Conservation (phyloP, 371 early-diverging fungal genomes). For the Saksenaea vasiformis region DNA sequence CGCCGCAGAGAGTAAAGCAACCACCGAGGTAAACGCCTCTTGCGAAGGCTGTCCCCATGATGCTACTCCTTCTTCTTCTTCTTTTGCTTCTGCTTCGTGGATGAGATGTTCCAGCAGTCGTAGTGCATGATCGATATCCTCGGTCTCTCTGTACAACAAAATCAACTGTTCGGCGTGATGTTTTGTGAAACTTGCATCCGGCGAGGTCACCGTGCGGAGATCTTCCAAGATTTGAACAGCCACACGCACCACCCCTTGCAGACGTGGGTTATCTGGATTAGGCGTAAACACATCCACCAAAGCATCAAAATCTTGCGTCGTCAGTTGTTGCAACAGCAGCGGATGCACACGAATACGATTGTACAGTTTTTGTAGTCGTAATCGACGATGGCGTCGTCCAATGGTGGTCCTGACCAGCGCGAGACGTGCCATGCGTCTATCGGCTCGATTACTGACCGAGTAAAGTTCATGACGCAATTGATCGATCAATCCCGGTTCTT, state of each 20-base stretch:
- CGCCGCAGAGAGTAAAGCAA: slow-evolving; percentile 23
- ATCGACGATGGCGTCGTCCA: neutral
- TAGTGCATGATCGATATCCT: slow-evolving; percentile 17
- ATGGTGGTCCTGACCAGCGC: neutral
- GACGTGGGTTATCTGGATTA: slow-evolving; percentile 3
- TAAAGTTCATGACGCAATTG: neutral
- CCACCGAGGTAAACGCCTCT: slow-evolving; percentile 25
- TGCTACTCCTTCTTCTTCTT: too few relatives aligned
- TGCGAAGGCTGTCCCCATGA: slow-evolving; percentile 20
- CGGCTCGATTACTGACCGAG: neutral
- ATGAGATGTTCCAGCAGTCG: slow-evolving; percentile 13
- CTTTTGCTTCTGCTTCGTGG: neutral
- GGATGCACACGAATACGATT: neutral
- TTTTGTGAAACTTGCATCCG: neutral
- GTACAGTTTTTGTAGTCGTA: slow-evolving; percentile 6
- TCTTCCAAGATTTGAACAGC: slow-evolving; percentile 12
- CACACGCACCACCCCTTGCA: neutral
- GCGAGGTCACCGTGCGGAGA: slow-evolving; percentile 1
- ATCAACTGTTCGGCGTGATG: slow-evolving; percentile 8
- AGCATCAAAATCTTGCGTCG: slow-evolving; percentile 14
- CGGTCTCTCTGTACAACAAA: slow-evolving; percentile 11
- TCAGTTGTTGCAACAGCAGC: slow-evolving; percentile 13
- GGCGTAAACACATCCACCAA: slow-evolving; percentile 14
- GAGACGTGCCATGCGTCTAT: neutral
- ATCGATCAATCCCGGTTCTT: neutral